These are phyloP conservation scores for Stellera chamaejasme DNA, from an alignment of 345 rosid species.

Conservation along the genomic window DNA sequence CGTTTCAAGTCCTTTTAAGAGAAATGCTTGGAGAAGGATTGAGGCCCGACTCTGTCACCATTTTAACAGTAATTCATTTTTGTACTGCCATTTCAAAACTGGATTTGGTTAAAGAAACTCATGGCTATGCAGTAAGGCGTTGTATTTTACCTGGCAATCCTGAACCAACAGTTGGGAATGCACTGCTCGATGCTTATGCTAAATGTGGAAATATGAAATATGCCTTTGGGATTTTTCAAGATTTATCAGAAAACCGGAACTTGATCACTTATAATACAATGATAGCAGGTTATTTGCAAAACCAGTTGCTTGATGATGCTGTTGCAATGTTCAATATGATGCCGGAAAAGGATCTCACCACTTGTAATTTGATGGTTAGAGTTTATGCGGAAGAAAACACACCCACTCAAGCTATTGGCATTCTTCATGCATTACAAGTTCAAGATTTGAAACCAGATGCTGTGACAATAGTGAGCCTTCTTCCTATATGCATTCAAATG, in stretches of 20 bases:
- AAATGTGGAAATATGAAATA: constrained; percentile 50
- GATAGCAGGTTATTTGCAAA: constrained; percentile 44
- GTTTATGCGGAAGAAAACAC: constrained; percentile 48
- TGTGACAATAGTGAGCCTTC: constrained; percentile 64
- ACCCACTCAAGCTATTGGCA: constrained; percentile 40
- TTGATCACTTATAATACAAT: constrained; percentile 54
- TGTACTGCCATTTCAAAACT: constrained; percentile 21
- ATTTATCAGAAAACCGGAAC: constrained; percentile 36
- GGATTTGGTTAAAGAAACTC: constrained; percentile 57
- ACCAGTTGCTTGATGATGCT: constrained; percentile 48
- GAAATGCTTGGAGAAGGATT: constrained; percentile 41
- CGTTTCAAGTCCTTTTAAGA: constrained; percentile 36
- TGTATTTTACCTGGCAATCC: constrained; percentile 29
- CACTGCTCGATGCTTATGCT: constrained; percentile 71
- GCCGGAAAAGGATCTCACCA: constrained; percentile 47
- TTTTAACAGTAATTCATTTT: constrained; percentile 34
- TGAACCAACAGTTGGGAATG: constrained; percentile 42
- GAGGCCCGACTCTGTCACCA: constrained; percentile 41
- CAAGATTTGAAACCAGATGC: constrained; percentile 65
- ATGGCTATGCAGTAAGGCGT: constrained; percentile 53
- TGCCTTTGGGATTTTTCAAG: constrained; percentile 49
- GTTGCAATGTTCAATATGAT: constrained; percentile 34
- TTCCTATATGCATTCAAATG: constrained; percentile 56
- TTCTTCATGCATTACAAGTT: constrained; percentile 47
- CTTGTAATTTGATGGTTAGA: constrained; percentile 81